phyloP scores from a whole-genome alignment of 306 rosid genomes.

The Vicia sativa region DNA sequence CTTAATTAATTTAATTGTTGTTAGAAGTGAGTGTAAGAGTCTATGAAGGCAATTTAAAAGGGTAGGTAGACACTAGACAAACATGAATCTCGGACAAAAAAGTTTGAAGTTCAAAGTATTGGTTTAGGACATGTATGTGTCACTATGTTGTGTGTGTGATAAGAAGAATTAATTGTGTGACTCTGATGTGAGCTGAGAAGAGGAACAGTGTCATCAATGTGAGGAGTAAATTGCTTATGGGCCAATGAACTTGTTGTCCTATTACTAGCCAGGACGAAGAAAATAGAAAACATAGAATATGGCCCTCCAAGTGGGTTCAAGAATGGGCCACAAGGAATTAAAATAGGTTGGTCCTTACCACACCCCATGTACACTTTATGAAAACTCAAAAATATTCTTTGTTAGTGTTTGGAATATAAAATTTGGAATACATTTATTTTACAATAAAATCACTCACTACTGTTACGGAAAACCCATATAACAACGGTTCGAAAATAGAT shows the following conservation, averaged over 20 bases:
- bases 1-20: background rate
- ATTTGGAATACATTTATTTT: too few species aligned
- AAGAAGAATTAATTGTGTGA: conserved; percentile 5
- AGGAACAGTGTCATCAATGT: conserved; percentile 7
- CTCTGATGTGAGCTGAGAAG: background rate
- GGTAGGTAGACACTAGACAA: conserved; percentile 12
- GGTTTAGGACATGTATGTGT: background rate
- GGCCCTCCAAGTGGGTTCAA: conserved; percentile 2
- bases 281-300: background rate
- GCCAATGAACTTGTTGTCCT: conserved; percentile 7
- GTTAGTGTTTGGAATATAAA: too few species aligned
- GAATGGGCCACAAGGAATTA: conserved; percentile 15
- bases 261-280: background rate
- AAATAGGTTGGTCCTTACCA: background rate
- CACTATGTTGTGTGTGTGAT: background rate
- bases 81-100: background rate
- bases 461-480: too few species aligned
- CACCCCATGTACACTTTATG: too few species aligned
- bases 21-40: too few species aligned
- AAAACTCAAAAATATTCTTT: too few species aligned
- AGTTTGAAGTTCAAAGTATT: background rate
- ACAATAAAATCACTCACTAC: too few species aligned
- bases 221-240: conserved; percentile 18
- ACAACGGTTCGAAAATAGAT: too few species aligned
- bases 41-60: background rate